Evolutionary conservation across 2,329 filamentous ascomycete genomes (phyloP), one percentile per base, ranked within the genome.

Genomic region (Didymella lethalis): DNA sequence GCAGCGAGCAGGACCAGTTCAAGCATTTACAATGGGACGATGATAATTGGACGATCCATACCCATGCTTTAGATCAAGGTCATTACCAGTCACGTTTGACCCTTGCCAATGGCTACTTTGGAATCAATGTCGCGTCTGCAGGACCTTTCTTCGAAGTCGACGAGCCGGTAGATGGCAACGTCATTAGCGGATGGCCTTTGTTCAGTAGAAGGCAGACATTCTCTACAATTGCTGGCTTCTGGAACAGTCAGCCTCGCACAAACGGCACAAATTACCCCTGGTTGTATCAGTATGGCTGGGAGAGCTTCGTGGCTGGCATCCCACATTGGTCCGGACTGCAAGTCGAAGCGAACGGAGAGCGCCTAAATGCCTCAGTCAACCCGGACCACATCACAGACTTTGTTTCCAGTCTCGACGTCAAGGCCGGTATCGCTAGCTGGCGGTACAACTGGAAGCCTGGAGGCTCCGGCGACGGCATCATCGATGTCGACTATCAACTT

Each of bases 301-400:
- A 92, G 67, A 89, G 85, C 65, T 87, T 90, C 49, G 89, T 91
- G 62, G 85, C 84, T 50, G 90, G 90, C 25, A 83, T 92, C 16
- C 90, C 90, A 7, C 89, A 91, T 70, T 90, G 88, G 82, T 82
- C 82, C 26, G 86, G 85, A 1, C 76, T 90, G 36, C 73, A 87
- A 34, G 79, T 90, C 18, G 82, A 86, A 51, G 83, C 83, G 2
- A 79, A 83, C 54, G 80, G 80, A 25, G 76, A 78, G 8, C 81
- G 85, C 47, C 78, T 92, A 31, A 84, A 89, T 77, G 85, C 88
- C 3, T 85, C 81, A 0, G 86, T 88, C 2, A 80, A 85, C 46
- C 83, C 81, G 31, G 77, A 77, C 0, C 85, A 87, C 14, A 85
- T 92, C 54, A 83, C 82, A 4, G 78, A 85, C 59, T 92, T 90